These are phyloP conservation scores for Brassica napus DNA, from an alignment of 345 rosid genomes.

Conservation along the genomic window DNA sequence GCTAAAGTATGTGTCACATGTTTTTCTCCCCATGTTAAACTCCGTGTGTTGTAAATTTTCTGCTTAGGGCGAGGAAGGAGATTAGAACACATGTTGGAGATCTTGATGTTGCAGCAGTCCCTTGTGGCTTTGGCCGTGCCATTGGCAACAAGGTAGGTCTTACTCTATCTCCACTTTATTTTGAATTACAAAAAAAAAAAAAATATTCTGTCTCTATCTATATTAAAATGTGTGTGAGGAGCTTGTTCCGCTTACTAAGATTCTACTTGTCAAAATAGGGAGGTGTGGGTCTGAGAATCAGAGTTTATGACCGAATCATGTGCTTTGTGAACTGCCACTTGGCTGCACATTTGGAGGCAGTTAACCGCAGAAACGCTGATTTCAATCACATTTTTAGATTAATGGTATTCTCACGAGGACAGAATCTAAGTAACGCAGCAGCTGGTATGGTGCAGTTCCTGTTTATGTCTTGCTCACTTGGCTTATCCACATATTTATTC, in stretches of 20 bases:
- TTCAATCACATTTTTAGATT: slow-evolving; percentile 71
- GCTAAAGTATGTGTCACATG: neutral
- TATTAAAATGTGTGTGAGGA: neutral
- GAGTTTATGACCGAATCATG: slow-evolving; percentile 76
- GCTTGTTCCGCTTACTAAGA: neutral
- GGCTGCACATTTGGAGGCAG: slow-evolving; percentile 89
- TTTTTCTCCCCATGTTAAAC: neutral
- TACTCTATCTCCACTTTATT: neutral
- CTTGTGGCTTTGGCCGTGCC: slow-evolving; percentile 98
- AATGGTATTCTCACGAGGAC: slow-evolving; percentile 62
- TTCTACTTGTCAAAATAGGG: slow-evolving; percentile 50
- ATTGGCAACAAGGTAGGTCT: slow-evolving; percentile 83
- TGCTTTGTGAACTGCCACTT: slow-evolving; percentile 83
- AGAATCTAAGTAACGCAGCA: slow-evolving; percentile 46
- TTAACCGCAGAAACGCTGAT: slow-evolving; percentile 72
- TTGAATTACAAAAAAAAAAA: neutral
- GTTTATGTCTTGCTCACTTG: slow-evolving; percentile 86
- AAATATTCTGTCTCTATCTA: neutral
- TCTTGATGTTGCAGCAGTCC: slow-evolving; percentile 94
- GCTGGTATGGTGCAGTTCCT: slow-evolving; percentile 93
- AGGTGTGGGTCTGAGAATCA: slow-evolving; percentile 78
- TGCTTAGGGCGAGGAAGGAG: slow-evolving; percentile 79
- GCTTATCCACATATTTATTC: slow-evolving; percentile 75
- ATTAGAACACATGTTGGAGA: slow-evolving; percentile 90
- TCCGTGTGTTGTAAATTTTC: slow-evolving; percentile 24